These are phyloP conservation scores for Toxoplasma gondii DNA, from an alignment of 169 alveolate species.

Conservation along the genomic window DNA sequence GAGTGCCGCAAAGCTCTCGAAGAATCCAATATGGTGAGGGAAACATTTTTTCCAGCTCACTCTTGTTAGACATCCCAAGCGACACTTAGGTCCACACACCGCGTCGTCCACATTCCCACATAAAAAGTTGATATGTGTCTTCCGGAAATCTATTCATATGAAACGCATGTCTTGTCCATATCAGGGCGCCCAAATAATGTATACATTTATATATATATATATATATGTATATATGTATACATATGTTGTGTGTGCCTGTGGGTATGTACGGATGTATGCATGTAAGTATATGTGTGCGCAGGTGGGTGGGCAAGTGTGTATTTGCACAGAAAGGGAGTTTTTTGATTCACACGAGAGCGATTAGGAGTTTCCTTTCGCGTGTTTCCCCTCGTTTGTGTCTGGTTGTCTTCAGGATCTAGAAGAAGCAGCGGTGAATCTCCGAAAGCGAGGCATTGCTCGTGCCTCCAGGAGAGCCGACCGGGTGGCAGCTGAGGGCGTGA, in stretches of 20 bases:
- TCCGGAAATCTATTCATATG: too few relatives aligned
- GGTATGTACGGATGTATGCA: too few relatives aligned
- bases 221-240: too few relatives aligned
- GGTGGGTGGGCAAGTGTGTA: neutral
- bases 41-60: neutral
- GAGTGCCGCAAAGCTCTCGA: constrained; percentile 35
- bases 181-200: too few relatives aligned
- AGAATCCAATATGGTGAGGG: neutral
- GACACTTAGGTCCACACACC: too few relatives aligned
- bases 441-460: constrained; percentile 11
- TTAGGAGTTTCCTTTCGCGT: too few relatives aligned
- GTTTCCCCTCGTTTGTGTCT: neutral
- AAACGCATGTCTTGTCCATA: too few relatives aligned
- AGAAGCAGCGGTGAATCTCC: neutral
- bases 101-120: too few relatives aligned
- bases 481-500: constrained; percentile 29
- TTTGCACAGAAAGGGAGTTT: too few relatives aligned
- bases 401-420: neutral
- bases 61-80: neutral
- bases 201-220: neutral
- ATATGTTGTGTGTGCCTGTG: neutral
- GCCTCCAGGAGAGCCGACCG: neutral
- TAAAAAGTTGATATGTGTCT: too few relatives aligned
- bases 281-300: neutral
- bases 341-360: too few relatives aligned